Base-by-base conservation (phyloP, 2,329 filamentous ascomycete species). In the Alternaria incomplexa region DNA sequence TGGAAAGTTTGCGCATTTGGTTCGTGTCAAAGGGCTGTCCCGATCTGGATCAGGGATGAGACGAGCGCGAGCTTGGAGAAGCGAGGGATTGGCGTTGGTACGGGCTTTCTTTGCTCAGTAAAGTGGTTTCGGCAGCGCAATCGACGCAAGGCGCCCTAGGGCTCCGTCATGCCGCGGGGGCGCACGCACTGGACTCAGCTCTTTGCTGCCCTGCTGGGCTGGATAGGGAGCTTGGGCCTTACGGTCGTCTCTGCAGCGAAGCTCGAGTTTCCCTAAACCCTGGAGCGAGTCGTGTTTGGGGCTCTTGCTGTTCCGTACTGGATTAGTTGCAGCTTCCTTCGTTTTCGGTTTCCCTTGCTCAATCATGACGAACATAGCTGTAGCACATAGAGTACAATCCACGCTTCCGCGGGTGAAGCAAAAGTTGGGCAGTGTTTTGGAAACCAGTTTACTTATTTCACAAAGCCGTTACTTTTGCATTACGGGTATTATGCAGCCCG, bases 381-480 rank as follows among this genome's bases (percentile, higher is more conserved):
- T 36, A 36, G 48, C 48, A 52, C 30, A 25, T 52, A 23, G 48
- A 52, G 30, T 32, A 51, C 5, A 40, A 11, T 5, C 36, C 36
- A 40, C 36, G 36, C 36, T 5, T 17, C 36, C 8, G 28, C 20
- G 12, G 48, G 28, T 36, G 28, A 36, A 36, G 17, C 48, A 32
- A 36, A 32, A 36, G 28, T 36, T 45, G 20, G 15, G 13, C 48
- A 40, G 43, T 45, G 30, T 52, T 52, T 52, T 15, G 20, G 36
- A 40, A 52, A 23, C 20, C 20, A 52, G 15, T 17, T 52, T 52
- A n/a, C 48, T 52, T 52, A 23, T 52, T 52, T 36, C 48, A 36
- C 13, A 52, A 52, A 52, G 48, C 48, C 48, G 48, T 52, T 52
- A 40, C 28, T 52, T 51, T 52, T 52, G 48, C 48, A 52, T 52